phyloP scores from a whole-genome alignment of 75 land plant genomes.

The Azolla pinnata region DNA sequence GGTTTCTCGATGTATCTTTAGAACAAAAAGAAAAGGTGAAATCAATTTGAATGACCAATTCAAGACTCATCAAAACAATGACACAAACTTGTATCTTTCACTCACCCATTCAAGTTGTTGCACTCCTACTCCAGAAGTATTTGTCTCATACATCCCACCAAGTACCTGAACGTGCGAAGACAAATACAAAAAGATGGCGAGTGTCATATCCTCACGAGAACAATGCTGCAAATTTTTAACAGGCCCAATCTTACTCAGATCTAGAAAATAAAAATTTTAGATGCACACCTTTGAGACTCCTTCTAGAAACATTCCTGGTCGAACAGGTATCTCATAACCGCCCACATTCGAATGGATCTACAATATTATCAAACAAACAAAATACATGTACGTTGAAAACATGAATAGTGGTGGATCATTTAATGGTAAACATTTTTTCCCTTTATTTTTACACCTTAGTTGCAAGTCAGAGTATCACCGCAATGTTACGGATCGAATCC shows the following conservation, averaged over 20 bases:
- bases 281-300: slow-evolving; percentile 86
- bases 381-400: no score
- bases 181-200: no score
- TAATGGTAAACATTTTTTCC: no score
- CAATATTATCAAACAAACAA: background rate
- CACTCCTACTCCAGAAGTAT: slow-evolving; percentile 75
- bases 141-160: slow-evolving; percentile 76
- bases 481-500: no score
- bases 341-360: background rate
- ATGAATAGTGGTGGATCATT: no score
- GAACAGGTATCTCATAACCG: slow-evolving; percentile 57
- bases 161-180: slow-evolving; percentile 60
- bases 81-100: background rate
- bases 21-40: slow-evolving; percentile 4
- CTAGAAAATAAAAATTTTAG: no score
- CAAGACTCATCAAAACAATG: no score
- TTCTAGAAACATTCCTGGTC: slow-evolving; percentile 97
- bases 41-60: slow-evolving; percentile 2
- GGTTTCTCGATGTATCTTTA: slow-evolving; percentile 83
- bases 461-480: no score
- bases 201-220: no score
- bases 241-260: no score
- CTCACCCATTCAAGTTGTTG: slow-evolving; percentile 96
- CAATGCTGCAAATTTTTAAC: no score
- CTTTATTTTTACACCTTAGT: no score